Conservation (phyloP, 2,329 filamentous ascomycete species). For the Macrophomina pseudophaseolina region DNA sequence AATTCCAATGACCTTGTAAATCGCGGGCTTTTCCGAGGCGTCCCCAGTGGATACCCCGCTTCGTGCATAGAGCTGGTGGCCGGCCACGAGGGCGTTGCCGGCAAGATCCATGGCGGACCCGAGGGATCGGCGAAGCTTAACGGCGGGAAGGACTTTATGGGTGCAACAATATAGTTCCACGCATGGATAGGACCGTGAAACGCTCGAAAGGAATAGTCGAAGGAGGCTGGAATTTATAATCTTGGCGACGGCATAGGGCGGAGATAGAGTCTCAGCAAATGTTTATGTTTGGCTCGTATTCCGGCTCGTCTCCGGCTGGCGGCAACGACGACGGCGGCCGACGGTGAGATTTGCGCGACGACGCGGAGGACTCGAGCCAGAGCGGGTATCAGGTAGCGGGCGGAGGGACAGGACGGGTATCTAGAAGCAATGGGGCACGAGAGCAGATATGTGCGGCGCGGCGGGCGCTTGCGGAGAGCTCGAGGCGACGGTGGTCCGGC, state of each 20-base stretch:
- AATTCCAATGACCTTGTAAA: slow-evolving; percentile 87
- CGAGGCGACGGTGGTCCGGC: background rate
- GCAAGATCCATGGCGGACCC: slow-evolving; percentile 50
- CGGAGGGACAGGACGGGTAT: background rate
- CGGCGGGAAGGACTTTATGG: slow-evolving; percentile 28
- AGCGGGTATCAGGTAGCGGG: background rate
- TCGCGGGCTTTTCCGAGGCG: slow-evolving; percentile 48
- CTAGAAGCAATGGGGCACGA: background rate
- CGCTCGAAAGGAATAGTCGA: background rate
- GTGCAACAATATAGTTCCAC: slow-evolving; percentile 23
- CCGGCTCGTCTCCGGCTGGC: slow-evolving; percentile 4
- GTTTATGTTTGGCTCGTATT: slow-evolving; percentile 24
- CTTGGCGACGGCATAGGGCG: slow-evolving; percentile 29
- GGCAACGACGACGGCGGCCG: background rate
- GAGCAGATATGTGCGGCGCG: slow-evolving; percentile 1
- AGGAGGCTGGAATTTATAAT: slow-evolving; percentile 12
- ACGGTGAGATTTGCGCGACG: background rate
- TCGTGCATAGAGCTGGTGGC: slow-evolving; percentile 53
- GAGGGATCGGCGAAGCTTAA: slow-evolving; percentile 27
- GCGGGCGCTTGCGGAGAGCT: slow-evolving; percentile 5
- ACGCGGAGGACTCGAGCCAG: background rate
- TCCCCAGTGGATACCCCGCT: slow-evolving; percentile 43
- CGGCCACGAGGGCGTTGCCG: slow-evolving; percentile 45
- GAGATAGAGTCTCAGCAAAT: slow-evolving; percentile 13
- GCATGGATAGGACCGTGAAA: background rate